These are phyloP conservation scores for Annona squamosa DNA, from an alignment of 164 flowering plant genomes.

Conservation along the genomic window DNA sequence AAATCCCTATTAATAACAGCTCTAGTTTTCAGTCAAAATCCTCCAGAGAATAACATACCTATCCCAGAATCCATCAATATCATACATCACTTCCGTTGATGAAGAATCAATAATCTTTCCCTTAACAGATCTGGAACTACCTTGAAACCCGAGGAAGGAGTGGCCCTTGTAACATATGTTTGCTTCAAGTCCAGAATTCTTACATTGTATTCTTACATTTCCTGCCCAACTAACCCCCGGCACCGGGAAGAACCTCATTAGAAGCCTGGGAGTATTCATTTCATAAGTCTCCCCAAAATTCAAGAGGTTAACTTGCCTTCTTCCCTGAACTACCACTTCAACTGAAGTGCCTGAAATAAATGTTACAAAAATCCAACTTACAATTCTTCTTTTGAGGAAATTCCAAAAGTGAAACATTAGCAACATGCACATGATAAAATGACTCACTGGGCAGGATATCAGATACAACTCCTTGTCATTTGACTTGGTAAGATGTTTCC, in stretches of 20 bases:
- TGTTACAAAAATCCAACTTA: neutral
- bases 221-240: slow-evolving; percentile 68
- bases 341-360: slow-evolving; percentile 45
- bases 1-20: neutral
- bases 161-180: slow-evolving; percentile 37
- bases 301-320: slow-evolving; percentile 49
- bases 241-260: slow-evolving; percentile 60
- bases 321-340: slow-evolving; percentile 61
- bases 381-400: neutral
- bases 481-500: no score
- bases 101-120: slow-evolving; percentile 59
- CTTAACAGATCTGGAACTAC: slow-evolving; percentile 36
- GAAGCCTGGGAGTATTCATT: slow-evolving; percentile 60
- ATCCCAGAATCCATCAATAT: slow-evolving; percentile 79
- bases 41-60: slow-evolving; percentile 33
- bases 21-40: neutral
- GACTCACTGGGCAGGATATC: neutral
- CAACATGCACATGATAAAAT: neutral
- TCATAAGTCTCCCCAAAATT: slow-evolving; percentile 54
- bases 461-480: no score
- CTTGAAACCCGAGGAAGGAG: slow-evolving; percentile 39
- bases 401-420: neutral
- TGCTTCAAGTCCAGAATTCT: slow-evolving; percentile 65
- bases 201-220: slow-evolving; percentile 44
- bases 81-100: slow-evolving; percentile 38